These are phyloP conservation scores for Nicotiana paniculata DNA, from an alignment of 257 asterid species.

Conservation along the genomic window DNA sequence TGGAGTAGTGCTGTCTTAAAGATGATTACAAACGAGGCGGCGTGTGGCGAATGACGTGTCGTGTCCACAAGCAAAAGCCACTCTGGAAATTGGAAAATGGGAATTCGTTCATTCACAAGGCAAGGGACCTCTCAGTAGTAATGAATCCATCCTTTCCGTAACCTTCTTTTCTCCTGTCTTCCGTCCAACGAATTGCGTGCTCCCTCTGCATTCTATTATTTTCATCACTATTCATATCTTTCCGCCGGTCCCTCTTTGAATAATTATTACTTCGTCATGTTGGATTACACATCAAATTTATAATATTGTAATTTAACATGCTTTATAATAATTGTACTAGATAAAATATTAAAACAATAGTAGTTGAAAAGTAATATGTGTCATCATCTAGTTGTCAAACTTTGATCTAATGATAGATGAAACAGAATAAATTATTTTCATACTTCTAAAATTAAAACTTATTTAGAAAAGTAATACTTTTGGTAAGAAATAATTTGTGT, in stretches of 20 bases:
- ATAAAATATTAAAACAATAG: neutral
- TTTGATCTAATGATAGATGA: no score
- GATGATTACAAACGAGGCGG: neutral
- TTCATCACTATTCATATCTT: neutral
- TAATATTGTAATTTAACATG: no score
- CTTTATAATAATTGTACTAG: neutral
- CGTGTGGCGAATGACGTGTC: neutral
- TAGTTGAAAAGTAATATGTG: neutral
- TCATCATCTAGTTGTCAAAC: no score
- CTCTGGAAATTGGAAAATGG: neutral
- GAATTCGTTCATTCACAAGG: neutral
- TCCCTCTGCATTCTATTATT: neutral
- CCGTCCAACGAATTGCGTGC: conserved; percentile 6
- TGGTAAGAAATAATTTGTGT: no score
- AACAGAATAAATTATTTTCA: no score
- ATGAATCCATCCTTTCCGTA: conserved; percentile 12
- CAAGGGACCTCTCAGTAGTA: neutral
- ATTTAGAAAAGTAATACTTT: no score
- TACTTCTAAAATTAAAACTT: no score
- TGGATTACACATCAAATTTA: neutral
- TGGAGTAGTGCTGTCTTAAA: neutral
- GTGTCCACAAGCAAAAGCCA: neutral
- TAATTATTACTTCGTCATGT: neutral
- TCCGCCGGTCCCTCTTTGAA: neutral
- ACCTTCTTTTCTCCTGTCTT: neutral